A percentile compares a stretch with the other conserved stretches of the same genome.
These are phyloP conservation scores for Agapanthus africanus DNA, from an alignment of 106 monocot species.

Conservation along the genomic window DNA sequence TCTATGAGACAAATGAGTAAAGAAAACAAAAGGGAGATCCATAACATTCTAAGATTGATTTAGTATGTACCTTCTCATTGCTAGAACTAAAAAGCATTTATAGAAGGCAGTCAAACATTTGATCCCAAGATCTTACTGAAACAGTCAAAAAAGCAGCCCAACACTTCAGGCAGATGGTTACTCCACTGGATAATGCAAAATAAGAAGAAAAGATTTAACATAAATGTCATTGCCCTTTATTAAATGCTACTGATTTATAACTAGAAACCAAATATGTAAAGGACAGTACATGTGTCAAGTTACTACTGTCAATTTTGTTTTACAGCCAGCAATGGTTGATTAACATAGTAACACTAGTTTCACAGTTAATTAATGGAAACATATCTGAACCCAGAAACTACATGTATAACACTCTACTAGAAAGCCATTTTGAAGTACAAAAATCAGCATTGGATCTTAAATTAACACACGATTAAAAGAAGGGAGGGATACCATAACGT, in stretches of 20 bases:
- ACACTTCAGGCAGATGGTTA: neutral
- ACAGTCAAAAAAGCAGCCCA: neutral
- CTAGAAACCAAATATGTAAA: neutral
- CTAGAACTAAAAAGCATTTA: constrained; percentile 23
- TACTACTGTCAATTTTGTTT: neutral
- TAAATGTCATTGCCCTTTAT: neutral
- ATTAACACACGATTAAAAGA: too few species aligned
- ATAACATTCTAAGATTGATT: neutral
- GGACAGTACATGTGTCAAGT: neutral
- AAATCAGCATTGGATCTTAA: too few species aligned
- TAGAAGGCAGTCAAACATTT: constrained; percentile 9
- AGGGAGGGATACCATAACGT: too few species aligned
- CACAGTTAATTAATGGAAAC: neutral
- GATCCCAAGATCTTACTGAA: neutral
- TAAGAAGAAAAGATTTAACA: neutral
- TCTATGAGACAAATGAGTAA: neutral
- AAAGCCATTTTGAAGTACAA: too few species aligned
- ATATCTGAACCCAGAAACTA: too few species aligned
- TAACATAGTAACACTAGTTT: neutral
- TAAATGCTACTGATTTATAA: too few species aligned
- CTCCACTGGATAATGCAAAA: neutral
- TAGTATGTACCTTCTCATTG: constrained; percentile 40
- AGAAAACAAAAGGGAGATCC: neutral
- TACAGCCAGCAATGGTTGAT: neutral
- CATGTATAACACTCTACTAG: too few species aligned